phyloP scores from a whole-genome alignment of 345 rosid species.

The Citrus cavaleriei region DNA sequence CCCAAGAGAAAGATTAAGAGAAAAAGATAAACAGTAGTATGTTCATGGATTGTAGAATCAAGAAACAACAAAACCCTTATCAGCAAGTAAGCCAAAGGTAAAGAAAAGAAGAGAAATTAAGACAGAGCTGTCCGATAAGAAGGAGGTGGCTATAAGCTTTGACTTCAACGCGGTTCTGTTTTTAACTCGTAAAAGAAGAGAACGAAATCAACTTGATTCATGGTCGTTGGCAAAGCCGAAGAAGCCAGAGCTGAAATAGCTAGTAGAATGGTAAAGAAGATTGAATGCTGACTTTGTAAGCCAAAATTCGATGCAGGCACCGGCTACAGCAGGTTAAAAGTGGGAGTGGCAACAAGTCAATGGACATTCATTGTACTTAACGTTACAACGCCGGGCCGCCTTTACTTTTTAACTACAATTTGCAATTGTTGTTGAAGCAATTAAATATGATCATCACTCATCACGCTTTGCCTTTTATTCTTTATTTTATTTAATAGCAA shows the following conservation, averaged over 20 bases:
- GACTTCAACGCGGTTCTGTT: slow-evolving; percentile 38
- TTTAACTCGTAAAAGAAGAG: background rate
- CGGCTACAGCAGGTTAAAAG: too few relatives aligned
- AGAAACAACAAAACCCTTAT: slow-evolving; percentile 14
- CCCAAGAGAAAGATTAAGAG: too few relatives aligned
- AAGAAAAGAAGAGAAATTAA: background rate
- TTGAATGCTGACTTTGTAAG: background rate
- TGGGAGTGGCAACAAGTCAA: too few relatives aligned
- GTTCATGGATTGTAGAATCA: background rate
- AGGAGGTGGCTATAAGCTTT: slow-evolving; percentile 22
- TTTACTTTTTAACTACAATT: too few relatives aligned
- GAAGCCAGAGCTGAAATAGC: too few relatives aligned
- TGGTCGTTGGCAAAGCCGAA: background rate
- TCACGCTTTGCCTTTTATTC: too few relatives aligned
- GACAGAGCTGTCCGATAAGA: background rate
- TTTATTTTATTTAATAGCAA: too few relatives aligned
- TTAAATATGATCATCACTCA: too few relatives aligned
- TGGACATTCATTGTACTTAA: too few relatives aligned
- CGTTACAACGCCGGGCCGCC: too few relatives aligned
- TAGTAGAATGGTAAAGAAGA: background rate
- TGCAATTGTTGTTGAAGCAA: too few relatives aligned
- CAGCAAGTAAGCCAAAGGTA: slow-evolving; percentile 3
- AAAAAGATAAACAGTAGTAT: background rate
- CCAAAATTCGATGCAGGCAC: too few relatives aligned
- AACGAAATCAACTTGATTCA: background rate